Evolutionary conservation across 2,329 filamentous ascomycete species (phyloP), one percentile per base, ranked within the genome.

Genomic region (Nakataea oryzae): DNA sequence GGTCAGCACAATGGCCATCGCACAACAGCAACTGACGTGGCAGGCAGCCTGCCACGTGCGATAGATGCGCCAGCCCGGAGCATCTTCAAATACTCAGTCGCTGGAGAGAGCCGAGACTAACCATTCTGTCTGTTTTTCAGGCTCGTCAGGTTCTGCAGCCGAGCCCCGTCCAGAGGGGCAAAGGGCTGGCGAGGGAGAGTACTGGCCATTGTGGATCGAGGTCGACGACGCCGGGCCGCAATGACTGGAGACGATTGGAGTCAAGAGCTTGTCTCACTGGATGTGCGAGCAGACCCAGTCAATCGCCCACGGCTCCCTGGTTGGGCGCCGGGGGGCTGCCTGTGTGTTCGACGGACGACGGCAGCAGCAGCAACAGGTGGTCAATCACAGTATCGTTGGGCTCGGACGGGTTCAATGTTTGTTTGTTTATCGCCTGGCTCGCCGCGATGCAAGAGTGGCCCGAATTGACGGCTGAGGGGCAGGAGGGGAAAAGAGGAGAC

Each of bases 71-170:
- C n/a, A n/a, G n/a, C n/a, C n/a, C n/a, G n/a, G n/a, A n/a, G n/a
- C n/a, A n/a, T n/a, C n/a, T n/a, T n/a, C n/a, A n/a, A n/a, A n/a
- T n/a, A n/a, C n/a, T n/a, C n/a, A n/a, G n/a, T n/a, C n/a, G n/a
- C n/a, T n/a, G n/a, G n/a, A n/a, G n/a, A n/a, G n/a, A n/a, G n/a
- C n/a, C n/a, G n/a, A n/a, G n/a, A n/a, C n/a, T n/a, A n/a, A 88
- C 85, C 82, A 79, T 87, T 87, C 71, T 93, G 89, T 74, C 86
- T 81, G 74, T 93, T 93, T 79, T 92, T 93, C 60, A 87, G 76
- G 75, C 86, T 91, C 29, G 86, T 87, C 69, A 93, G 78, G 66
- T 79, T 85, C 73, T 91, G 87, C 29, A 93, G 79, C 67, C 90
- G 85, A 62, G 86, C 78, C 68, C 80, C 81, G 71, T 90, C 85